Evolutionary conservation across 805 yeast genomes (phyloP).

Genomic region (Hanseniaspora pseudoguilliermondii): DNA sequence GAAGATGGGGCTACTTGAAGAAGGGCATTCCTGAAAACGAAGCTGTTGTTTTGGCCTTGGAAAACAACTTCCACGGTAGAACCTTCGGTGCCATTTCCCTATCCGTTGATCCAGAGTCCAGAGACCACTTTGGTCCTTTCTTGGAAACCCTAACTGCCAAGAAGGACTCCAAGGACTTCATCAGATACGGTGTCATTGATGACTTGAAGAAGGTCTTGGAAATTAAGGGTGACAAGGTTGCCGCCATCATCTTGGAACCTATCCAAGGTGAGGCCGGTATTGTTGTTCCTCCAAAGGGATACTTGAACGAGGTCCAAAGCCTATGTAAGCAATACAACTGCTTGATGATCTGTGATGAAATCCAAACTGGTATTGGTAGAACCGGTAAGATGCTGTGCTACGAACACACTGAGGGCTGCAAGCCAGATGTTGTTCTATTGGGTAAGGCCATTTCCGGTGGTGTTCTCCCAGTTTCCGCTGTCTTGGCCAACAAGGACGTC

Average conservation of each 20-base stretch:
- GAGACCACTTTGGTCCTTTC: constrained; percentile 80
- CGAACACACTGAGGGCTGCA: constrained; percentile 66
- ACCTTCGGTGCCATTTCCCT: constrained; percentile 88
- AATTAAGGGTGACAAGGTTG: constrained; percentile 75
- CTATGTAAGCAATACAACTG: constrained; percentile 76
- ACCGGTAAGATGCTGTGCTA: constrained; percentile 88
- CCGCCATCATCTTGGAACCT: constrained; percentile 86
- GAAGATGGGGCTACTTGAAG: constrained; percentile 91
- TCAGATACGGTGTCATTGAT: constrained; percentile 73
- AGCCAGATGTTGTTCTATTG: constrained; percentile 78
- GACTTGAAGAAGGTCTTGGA: constrained; percentile 74
- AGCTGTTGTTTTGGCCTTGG: constrained; percentile 79
- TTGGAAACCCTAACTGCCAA: constrained; percentile 70
- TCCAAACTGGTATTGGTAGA: constrained; percentile 95
- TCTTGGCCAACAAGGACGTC: constrained; percentile 75
- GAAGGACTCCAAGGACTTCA: constrained; percentile 56
- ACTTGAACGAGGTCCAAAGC: constrained; percentile 56
- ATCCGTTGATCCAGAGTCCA: constrained; percentile 83
- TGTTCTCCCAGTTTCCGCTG: constrained; percentile 83
- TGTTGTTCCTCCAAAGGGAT: constrained; percentile 79
- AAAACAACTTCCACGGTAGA: constrained; percentile 91
- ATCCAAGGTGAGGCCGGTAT: constrained; percentile 98
- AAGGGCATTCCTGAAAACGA: constrained; percentile 73
- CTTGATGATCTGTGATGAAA: constrained; percentile 86
- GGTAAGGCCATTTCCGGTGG: constrained; percentile 97